phyloP scores from a whole-genome alignment of 306 rosid genomes.

The Cucumis cinereus region DNA sequence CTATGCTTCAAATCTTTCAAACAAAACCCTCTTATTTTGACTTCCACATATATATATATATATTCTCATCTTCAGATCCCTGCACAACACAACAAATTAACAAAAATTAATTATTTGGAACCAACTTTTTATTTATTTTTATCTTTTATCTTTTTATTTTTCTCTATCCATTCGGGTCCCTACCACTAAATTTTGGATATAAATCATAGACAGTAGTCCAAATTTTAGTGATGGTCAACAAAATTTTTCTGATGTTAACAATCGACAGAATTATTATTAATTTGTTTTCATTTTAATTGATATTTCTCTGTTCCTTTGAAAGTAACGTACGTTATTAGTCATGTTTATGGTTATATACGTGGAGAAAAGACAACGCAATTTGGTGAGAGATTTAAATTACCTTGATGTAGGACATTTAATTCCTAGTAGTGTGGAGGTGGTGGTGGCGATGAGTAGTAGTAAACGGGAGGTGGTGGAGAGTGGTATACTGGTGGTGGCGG shows the following conservation, averaged over 20 bases:
- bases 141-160: too few species aligned
- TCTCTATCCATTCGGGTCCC: not conserved
- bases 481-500: not conserved
- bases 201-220: not conserved
- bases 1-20: not conserved
- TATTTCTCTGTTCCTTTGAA: not conserved
- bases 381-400: not conserved
- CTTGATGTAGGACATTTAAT: not conserved
- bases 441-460: slow-evolving; percentile 3
- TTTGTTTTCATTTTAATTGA: not conserved
- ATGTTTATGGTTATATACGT: not conserved
- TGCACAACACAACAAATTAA: not conserved
- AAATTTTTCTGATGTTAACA: not conserved
- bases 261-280: not conserved
- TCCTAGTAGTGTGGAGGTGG: slow-evolving; percentile 10
- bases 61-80: not conserved
- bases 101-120: not conserved
- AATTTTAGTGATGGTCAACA: not conserved
- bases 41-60: not conserved
- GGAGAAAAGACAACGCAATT: not conserved
- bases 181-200: not conserved
- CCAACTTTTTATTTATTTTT: too few species aligned
- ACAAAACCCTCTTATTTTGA: not conserved
- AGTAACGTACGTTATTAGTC: not conserved
- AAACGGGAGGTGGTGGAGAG: not conserved